Evolutionary conservation across 139 green algal species (phyloP), one percentile per base, ranked within the genome.

Genomic region (Micractinium conductrix): DNA sequence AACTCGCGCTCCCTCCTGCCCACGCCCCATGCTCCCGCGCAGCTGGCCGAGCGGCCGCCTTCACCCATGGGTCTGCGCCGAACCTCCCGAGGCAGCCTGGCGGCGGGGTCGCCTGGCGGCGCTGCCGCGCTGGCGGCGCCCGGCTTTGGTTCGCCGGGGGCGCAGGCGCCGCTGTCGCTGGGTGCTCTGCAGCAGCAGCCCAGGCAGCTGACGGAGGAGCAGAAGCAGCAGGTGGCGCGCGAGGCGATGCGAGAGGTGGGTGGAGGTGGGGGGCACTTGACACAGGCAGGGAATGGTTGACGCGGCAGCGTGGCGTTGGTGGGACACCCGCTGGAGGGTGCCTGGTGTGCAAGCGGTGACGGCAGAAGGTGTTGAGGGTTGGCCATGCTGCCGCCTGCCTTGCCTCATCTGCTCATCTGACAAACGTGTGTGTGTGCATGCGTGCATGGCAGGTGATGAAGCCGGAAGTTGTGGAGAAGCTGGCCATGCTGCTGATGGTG

Each of bases 401-500:
- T 12, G 6, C 63, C 38, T 14, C 45, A 12, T 65, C 2, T 4
- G 26, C 60, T 68, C 26, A 9, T 37, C 19, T 33, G 14, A 45
- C 63, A 45, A 33, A 22, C 4, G 22, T 76, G 22, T 38, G 16
- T 2, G 38, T 16, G 30, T 45, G 35, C 38, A 6, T 33, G 37
- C 4, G 37, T 50, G 53, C 22, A 22, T 6, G 44, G 42, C 48
- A 91, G 60, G 86, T 90, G 53, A 76, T 91, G 42, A 88, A 74
- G 67, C 88, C 86, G 67, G 85, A 89, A 44, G 88, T 88, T 22
- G 43, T 91, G 53, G 80, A 88, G 53, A 88, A 91, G 80, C 43
- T 91, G 50, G 73, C 55, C 53, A 88, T 78, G 70, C 70, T 87
- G 53, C 75, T 91, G n/a, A 84, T 79, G 73, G 74, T 85, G 67